Base-by-base conservation (phyloP, 2,329 filamentous ascomycete genomes). In the Emmonsiellopsis sp. region DNA sequence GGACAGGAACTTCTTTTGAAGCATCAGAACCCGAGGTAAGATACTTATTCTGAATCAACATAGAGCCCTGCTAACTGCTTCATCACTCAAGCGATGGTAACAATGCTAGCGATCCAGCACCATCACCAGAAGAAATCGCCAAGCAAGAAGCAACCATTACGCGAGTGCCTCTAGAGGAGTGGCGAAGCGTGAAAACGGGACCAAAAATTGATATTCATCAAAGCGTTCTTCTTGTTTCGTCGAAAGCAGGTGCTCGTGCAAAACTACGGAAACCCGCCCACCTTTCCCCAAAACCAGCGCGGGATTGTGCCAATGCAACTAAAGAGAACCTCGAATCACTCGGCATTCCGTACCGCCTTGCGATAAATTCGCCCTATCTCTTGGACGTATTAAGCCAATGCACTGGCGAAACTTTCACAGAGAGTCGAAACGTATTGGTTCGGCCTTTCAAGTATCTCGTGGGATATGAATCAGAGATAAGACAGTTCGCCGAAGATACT, bases 391-490 rank as follows among this genome's bases (percentile, higher is more conserved):
- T 48, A 33, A 17, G 33, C 11, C 45, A 48, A 9, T 37, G 36
- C n/a, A 14, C 33, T 27, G 45, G 45, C 27, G 45, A 48, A 39
- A 36, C 33, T 6, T 36, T 48, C 17, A 31, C 13, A 37, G 45
- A 8, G 6, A 27, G 33, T 11, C 45, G 33, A 48, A 48, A 48
- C 14, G 45, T 48, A 2, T 48, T 48, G 21, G 33, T 48, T 6
- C 45, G 45, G 17, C 45, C 45, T n/a, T 48, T 48, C 45, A 48
- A 48, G 9, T 48, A 48, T 13, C 45, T 48, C 34, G 45, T 48
- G 7, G 14, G 9, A 11, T 48, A 39, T 14, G 45, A 48, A 17
- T 48, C 45, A 9, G 45, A 48, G 11, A 48, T 48, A 5, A 36
- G 45, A 48, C 45, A 39, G 10, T 48, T 37, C 14, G 14, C 37